These are phyloP conservation scores for Penicillium sp. DNA, from an alignment of 2,329 filamentous ascomycete species.

Conservation along the genomic window DNA sequence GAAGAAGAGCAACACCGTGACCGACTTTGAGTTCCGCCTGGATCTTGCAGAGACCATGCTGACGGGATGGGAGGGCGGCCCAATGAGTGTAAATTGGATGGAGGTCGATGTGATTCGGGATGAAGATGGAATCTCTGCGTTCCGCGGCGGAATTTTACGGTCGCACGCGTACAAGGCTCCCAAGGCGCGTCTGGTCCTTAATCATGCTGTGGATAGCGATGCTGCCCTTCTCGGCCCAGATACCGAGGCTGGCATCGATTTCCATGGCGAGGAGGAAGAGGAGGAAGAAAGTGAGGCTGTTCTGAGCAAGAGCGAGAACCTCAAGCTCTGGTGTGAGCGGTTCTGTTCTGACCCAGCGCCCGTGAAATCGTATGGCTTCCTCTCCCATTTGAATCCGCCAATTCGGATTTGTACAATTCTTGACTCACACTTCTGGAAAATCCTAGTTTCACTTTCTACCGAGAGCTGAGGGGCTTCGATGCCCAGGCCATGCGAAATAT, in stretches of 20 bases:
- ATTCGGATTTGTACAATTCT: background rate
- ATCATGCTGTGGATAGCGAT: conserved; percentile 19
- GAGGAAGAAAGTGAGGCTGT: background rate
- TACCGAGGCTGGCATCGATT: conserved; percentile 5
- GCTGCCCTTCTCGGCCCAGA: conserved; percentile 22
- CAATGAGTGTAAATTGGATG: conserved; percentile 14
- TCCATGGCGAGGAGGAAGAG: background rate
- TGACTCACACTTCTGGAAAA: conserved; percentile 12
- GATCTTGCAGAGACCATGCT: conserved; percentile 35
- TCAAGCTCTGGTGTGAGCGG: conserved; percentile 43
- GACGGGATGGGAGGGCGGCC: conserved; percentile 29
- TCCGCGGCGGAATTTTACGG: conserved; percentile 28
- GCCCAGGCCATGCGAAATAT: conserved; percentile 33
- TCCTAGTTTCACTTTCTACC: conserved; percentile 40
- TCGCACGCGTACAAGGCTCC: conserved; percentile 27
- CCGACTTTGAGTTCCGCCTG: conserved; percentile 30
- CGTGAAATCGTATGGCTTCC: conserved; percentile 44
- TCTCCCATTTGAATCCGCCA: background rate
- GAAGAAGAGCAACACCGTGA: conserved; percentile 19
- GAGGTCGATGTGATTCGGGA: conserved; percentile 22
- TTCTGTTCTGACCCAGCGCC: conserved; percentile 44
- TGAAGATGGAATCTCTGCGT: conserved; percentile 21
- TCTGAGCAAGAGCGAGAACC: conserved; percentile 6
- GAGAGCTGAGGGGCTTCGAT: conserved; percentile 41
- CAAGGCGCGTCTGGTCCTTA: conserved; percentile 1